Conservation (phyloP, 495 filamentous ascomycete species). For the Penicillium argentinense region DNA sequence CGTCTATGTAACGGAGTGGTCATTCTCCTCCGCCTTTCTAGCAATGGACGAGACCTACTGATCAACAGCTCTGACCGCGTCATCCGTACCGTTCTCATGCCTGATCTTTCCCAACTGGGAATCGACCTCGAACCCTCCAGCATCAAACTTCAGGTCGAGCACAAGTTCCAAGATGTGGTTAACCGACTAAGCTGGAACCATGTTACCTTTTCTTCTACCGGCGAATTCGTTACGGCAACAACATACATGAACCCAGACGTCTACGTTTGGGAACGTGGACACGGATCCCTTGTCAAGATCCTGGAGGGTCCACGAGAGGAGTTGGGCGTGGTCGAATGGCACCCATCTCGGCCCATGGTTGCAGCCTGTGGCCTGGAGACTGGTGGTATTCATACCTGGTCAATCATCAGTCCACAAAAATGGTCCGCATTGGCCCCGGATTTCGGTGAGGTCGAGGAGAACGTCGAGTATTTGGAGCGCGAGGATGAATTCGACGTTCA, state of each 20-base stretch:
- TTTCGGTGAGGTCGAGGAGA: constrained; percentile 97
- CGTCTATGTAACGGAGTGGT: constrained; percentile 85
- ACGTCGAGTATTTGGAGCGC: constrained; percentile 90
- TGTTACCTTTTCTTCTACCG: constrained; percentile 86
- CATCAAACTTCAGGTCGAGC: constrained; percentile 87
- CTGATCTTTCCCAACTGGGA: constrained; percentile 55
- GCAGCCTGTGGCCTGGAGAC: constrained; percentile 88
- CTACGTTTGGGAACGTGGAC: constrained; percentile 94
- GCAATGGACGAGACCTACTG: constrained; percentile 80
- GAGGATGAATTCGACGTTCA: constrained; percentile 99
- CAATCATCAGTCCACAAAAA: constrained; percentile 84
- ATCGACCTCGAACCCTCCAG: constrained; percentile 43
- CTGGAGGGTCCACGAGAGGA: constrained; percentile 94
- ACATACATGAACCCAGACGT: constrained; percentile 98
- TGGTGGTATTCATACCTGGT: constrained; percentile 90
- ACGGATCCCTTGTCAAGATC: constrained; percentile 94
- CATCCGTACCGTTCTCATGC: constrained; percentile 82
- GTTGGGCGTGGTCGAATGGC: constrained; percentile 94
- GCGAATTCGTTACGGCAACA: constrained; percentile 83
- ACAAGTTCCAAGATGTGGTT: constrained; percentile 97
- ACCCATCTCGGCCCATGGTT: constrained; percentile 83
- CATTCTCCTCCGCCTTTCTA: constrained; percentile 79
- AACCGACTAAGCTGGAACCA: constrained; percentile 95
- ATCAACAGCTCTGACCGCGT: constrained; percentile 90
- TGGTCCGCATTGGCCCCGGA: constrained; percentile 97